A percentile compares a stretch with the other conserved stretches of the same genome.
Conservation (phyloP, 139 green algal genomes). For the Volvox africanus region DNA sequence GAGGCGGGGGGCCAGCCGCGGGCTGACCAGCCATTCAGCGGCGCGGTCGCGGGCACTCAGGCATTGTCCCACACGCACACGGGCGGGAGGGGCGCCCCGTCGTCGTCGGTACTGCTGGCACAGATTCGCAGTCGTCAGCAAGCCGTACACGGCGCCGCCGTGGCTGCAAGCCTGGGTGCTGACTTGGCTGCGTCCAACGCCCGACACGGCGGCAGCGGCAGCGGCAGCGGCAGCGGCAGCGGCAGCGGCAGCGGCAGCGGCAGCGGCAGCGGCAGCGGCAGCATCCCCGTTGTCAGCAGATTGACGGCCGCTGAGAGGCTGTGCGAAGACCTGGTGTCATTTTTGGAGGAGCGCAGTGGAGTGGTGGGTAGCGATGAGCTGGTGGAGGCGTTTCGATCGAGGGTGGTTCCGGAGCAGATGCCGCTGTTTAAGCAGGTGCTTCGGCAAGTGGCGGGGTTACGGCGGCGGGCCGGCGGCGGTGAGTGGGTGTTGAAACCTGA, state of each 20-base stretch:
- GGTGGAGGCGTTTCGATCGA: constrained; percentile 69
- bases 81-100: too few relatives aligned
- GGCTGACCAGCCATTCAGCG: constrained; percentile 15
- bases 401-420: constrained; percentile 59
- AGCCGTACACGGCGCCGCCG: constrained; percentile 16
- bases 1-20: not conserved
- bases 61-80: not conserved
- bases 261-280: not conserved
- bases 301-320: constrained; percentile 47
- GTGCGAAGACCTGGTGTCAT: constrained; percentile 65
- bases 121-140: constrained; percentile 47
- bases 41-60: not conserved
- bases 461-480: constrained; percentile 40
- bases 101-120: constrained; percentile 34
- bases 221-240: not conserved
- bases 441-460: constrained; percentile 66
- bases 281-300: not conserved
- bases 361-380: constrained; percentile 67
- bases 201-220: not conserved
- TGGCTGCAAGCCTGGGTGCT: not conserved
- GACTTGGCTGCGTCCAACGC: not conserved
- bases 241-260: not conserved
- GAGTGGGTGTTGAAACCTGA: constrained; percentile 76
- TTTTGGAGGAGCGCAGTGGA: constrained; percentile 61
- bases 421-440: constrained; percentile 77